phyloP scores from a whole-genome alignment of 1,284 basidiomycete species.

The Microbotryum silenes-acaulis region DNA sequence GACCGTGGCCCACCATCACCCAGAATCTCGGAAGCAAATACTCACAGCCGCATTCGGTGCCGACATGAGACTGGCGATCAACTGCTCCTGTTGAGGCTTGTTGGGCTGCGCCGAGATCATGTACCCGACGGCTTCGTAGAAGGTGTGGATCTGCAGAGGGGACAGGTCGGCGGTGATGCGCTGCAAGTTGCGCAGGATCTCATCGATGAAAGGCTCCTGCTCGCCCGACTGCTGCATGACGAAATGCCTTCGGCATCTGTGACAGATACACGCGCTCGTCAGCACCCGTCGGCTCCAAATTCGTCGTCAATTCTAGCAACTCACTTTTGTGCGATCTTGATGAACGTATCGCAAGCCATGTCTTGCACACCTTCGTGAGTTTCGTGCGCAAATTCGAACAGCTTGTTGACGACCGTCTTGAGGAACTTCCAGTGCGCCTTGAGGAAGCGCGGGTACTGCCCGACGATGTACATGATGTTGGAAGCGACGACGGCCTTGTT shows the following conservation, averaged over 20 bases:
- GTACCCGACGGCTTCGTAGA: conserved; percentile 97
- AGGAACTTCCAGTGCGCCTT: conserved; percentile 99
- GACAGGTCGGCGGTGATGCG: conserved; percentile 92
- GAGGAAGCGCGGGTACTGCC: conserved; percentile 98
- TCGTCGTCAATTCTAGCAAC: background rate
- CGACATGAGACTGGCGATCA: conserved; percentile 94
- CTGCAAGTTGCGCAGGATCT: conserved; percentile 86
- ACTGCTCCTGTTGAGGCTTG: conserved; percentile 89
- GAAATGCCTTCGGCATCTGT: conserved; percentile 80
- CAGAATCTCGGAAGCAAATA: background rate
- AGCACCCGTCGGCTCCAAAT: background rate
- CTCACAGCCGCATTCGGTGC: conserved; percentile 77
- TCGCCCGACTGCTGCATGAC: conserved; percentile 98
- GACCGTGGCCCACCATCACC: background rate
- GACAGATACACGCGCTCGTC: background rate
- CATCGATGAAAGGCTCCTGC: conserved; percentile 95
- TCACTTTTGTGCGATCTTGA: conserved; percentile 95
- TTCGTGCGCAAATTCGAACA: conserved; percentile 99
- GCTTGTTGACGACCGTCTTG: conserved; percentile 99
- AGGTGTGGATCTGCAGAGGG: conserved; percentile 91
- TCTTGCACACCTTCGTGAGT: conserved; percentile 99
- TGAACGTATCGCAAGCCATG: conserved; percentile 99
- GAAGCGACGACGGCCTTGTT: conserved; percentile 99
- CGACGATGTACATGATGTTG: conserved; percentile 99
- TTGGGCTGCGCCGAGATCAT: conserved; percentile 99